phyloP scores from a whole-genome alignment of 2,329 filamentous ascomycete genomes.

The Aspergillus sp. region DNA sequence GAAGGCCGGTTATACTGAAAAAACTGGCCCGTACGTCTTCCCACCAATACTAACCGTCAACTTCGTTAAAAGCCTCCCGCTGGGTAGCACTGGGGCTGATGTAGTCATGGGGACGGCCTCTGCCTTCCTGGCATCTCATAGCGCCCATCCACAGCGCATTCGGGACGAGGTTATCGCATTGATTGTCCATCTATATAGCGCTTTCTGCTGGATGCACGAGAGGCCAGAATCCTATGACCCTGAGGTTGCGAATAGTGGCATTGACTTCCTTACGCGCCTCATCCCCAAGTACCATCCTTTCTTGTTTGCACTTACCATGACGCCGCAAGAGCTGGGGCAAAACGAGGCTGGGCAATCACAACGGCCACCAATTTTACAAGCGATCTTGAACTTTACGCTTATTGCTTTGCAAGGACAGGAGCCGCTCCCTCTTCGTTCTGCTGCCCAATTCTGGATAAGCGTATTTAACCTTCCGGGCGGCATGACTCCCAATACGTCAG shows the following conservation, averaged over 20 bases:
- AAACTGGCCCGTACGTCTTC: constrained; percentile 38
- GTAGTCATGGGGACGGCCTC: constrained; percentile 41
- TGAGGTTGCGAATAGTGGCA: constrained; percentile 38
- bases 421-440: constrained; percentile 41
- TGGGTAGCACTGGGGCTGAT: constrained; percentile 35
- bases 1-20: constrained; percentile 41
- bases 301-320: constrained; percentile 30
- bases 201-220: constrained; percentile 32
- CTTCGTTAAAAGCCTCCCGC: constrained; percentile 36
- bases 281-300: constrained; percentile 35
- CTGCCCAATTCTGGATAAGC: constrained; percentile 38
- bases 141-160: constrained; percentile 28
- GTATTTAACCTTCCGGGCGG: constrained; percentile 28
- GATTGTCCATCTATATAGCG: constrained; percentile 34
- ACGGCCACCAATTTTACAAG: constrained; percentile 23
- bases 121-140: constrained; percentile 39
- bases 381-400: constrained; percentile 37
- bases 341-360: background rate
- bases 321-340: constrained; percentile 11
- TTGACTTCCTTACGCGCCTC: constrained; percentile 39
- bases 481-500: constrained; percentile 14
- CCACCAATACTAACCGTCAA: constrained; percentile 34
- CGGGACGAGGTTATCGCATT: constrained; percentile 28
- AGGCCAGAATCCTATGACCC: constrained; percentile 32
- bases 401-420: constrained; percentile 35